These are phyloP conservation scores for Kluyveromyces wickerhamii DNA, from an alignment of 805 yeast genomes.

Conservation along the genomic window DNA sequence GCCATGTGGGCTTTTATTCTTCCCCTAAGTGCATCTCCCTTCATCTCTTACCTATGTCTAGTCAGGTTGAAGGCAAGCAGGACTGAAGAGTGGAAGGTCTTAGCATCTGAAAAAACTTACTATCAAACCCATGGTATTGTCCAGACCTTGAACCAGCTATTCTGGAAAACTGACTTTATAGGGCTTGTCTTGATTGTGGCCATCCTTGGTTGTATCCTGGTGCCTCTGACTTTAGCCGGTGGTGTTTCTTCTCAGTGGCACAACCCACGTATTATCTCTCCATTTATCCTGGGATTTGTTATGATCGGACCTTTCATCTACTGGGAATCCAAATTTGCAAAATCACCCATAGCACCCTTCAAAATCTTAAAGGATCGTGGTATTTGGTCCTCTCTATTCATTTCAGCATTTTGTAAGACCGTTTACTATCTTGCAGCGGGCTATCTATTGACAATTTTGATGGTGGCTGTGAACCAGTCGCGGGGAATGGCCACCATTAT, in stretches of 20 bases:
- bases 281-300: slow-evolving; percentile 58
- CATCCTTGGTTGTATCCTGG: slow-evolving; percentile 54
- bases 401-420: slow-evolving; percentile 52
- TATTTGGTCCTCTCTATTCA: slow-evolving; percentile 53
- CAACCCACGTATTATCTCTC: slow-evolving; percentile 56
- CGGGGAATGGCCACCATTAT: slow-evolving; percentile 40
- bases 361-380: slow-evolving; percentile 59
- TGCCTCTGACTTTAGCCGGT: slow-evolving; percentile 60
- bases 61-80: slow-evolving; percentile 47
- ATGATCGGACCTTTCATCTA: slow-evolving; percentile 47
- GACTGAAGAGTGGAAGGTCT: slow-evolving; percentile 41
- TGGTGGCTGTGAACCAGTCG: slow-evolving; percentile 55
- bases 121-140: slow-evolving; percentile 32
- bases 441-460: slow-evolving; percentile 56
- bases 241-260: slow-evolving; percentile 50
- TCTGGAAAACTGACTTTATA: slow-evolving; percentile 58
- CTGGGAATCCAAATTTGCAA: slow-evolving; percentile 53
- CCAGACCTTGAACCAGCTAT: slow-evolving; percentile 31
- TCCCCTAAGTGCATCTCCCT: slow-evolving; percentile 56
- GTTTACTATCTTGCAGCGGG: slow-evolving; percentile 64
- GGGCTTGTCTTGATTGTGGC: slow-evolving; percentile 52
- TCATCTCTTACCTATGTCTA: slow-evolving; percentile 43
- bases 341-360: slow-evolving; percentile 54
- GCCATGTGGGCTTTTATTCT: slow-evolving; percentile 76
- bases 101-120: slow-evolving; percentile 35